These are phyloP conservation scores for Plectranthus barbatus DNA, from an alignment of 257 asterid genomes.

Conservation along the genomic window DNA sequence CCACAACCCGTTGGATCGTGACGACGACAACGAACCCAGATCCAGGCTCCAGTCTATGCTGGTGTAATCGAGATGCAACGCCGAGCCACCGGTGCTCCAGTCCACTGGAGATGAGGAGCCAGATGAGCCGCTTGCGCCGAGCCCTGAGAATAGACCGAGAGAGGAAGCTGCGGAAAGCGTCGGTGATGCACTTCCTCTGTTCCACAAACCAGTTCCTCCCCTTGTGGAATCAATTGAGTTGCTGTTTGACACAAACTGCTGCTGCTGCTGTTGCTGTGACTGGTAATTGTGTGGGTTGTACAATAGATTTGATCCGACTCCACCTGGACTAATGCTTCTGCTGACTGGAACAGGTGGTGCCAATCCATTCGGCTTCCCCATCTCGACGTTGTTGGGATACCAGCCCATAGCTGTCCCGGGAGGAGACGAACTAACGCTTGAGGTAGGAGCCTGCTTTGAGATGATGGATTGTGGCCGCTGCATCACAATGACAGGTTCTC, in stretches of 20 bases:
- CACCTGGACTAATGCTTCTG: too few relatives aligned
- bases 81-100: slow-evolving; percentile 49
- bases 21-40: slow-evolving; percentile 28
- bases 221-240: slow-evolving; percentile 29
- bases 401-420: slow-evolving; percentile 36
- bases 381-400: slow-evolving; percentile 33
- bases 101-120: slow-evolving; percentile 43
- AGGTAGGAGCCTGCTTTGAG: slow-evolving; percentile 31
- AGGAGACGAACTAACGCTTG: slow-evolving; percentile 42
- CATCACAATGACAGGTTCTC: slow-evolving; percentile 52
- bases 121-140: slow-evolving; percentile 27
- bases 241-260: slow-evolving; percentile 28
- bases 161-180: slow-evolving; percentile 52
- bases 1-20: slow-evolving; percentile 39
- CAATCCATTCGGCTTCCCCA: slow-evolving; percentile 30
- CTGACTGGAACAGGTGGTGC: slow-evolving; percentile 22
- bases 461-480: slow-evolving; percentile 43
- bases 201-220: slow-evolving; percentile 37
- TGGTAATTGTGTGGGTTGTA: slow-evolving; percentile 36
- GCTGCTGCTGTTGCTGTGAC: too few relatives aligned
- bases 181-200: slow-evolving; percentile 31
- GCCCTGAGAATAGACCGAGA: slow-evolving; percentile 56
- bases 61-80: slow-evolving; percentile 40
- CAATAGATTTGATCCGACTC: slow-evolving; percentile 28
- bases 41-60: slow-evolving; percentile 62